These are phyloP conservation scores for Cytospora piceae DNA, from an alignment of 2,329 filamentous ascomycete species.

Conservation along the genomic window DNA sequence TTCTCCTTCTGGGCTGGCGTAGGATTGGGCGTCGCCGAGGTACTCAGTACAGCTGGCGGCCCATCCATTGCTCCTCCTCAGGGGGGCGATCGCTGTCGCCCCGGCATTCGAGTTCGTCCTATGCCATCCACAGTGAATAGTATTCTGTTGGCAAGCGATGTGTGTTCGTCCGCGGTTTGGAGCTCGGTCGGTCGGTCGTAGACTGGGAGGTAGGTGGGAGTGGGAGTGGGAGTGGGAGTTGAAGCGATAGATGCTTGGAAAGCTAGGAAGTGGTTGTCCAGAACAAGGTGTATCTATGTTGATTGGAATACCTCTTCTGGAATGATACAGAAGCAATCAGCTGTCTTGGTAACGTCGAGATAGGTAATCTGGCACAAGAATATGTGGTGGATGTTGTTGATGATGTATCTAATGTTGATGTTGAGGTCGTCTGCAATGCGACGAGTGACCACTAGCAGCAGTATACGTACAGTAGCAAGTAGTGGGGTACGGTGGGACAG, in stretches of 20 bases:
- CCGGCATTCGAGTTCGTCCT: constrained; percentile 35
- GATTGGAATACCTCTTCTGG: constrained; percentile 6
- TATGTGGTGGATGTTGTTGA: constrained; percentile 1
- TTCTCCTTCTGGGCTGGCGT: constrained; percentile 43
- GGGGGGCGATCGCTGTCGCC: constrained; percentile 35
- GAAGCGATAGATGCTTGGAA: background rate
- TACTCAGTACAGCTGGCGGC: constrained; percentile 53
- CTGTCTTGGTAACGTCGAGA: constrained; percentile 4
- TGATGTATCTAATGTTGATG: constrained; percentile 9
- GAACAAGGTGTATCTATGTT: background rate
- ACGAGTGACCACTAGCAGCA: constrained; percentile 3
- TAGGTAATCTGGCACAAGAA: constrained; percentile 8
- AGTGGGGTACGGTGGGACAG: constrained; percentile 2
- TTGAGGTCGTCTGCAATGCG: constrained; percentile 7
- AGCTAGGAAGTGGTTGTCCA: background rate
- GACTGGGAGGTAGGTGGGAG: background rate
- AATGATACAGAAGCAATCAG: constrained; percentile 17
- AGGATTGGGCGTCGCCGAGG: constrained; percentile 55
- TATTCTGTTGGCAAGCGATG: background rate
- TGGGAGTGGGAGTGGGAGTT: background rate
- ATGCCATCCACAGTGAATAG: constrained; percentile 26
- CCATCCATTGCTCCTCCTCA: constrained; percentile 43
- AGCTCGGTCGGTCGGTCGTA: constrained; percentile 8
- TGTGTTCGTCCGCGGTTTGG: background rate
- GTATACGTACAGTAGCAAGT: background rate